These are phyloP conservation scores for Malus fusca DNA, from an alignment of 306 rosid genomes.

Conservation along the genomic window DNA sequence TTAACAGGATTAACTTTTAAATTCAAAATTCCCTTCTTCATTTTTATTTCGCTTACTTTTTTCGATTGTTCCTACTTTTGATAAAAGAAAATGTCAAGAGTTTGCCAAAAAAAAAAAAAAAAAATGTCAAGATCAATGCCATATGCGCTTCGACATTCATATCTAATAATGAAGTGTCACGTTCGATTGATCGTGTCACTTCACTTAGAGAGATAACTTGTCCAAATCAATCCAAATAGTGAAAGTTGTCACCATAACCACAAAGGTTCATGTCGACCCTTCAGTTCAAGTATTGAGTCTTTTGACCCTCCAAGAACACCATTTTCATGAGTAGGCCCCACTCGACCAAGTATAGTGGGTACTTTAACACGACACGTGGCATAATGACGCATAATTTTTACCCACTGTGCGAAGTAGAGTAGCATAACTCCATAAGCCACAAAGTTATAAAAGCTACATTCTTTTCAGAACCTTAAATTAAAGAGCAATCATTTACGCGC, in stretches of 20 bases:
- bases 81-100: neutral
- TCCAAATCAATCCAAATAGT: neutral
- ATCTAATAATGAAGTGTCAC: too few species aligned
- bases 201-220: neutral
- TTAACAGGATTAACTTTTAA: neutral
- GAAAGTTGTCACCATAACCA: neutral
- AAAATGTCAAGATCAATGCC: too few species aligned
- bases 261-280: neutral
- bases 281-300: neutral
- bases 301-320: neutral
- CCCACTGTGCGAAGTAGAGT: neutral
- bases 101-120: too few species aligned
- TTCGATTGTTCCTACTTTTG: fast-evolving
- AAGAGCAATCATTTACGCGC: neutral
- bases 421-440: neutral
- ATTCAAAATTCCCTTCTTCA: neutral
- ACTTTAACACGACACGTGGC: neutral
- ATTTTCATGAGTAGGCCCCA: neutral
- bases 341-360: neutral
- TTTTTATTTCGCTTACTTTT: neutral
- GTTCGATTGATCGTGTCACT: too few species aligned
- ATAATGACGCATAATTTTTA: neutral
- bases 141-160: too few species aligned
- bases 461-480: neutral
- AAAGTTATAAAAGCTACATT: neutral